phyloP scores from a whole-genome alignment of 139 green algal genomes.

The Asterochloris sp. region DNA sequence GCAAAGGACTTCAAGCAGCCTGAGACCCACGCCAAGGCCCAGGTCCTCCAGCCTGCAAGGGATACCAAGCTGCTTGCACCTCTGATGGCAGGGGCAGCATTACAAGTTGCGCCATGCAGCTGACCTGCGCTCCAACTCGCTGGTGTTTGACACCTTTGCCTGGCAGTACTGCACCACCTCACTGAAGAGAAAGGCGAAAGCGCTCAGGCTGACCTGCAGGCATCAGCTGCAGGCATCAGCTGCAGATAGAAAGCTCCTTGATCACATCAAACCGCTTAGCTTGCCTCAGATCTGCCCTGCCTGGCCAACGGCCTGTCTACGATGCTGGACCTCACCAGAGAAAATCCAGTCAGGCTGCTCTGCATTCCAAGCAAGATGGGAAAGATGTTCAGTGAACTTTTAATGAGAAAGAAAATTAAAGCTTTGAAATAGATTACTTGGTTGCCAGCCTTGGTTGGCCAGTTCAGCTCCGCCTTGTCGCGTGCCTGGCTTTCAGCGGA shows the following conservation, averaged over 20 bases:
- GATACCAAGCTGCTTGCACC: not conserved
- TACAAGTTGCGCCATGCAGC: not conserved
- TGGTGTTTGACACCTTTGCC: constrained; percentile 75
- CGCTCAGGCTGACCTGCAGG: constrained; percentile 73
- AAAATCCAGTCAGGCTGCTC: no score
- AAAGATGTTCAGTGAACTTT: no score
- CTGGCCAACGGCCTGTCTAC: constrained; percentile 1
- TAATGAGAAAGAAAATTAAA: no score
- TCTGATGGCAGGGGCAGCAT: not conserved
- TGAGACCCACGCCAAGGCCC: constrained; percentile 78
- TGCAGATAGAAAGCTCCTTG: no score
- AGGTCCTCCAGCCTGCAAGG: constrained; percentile 73
- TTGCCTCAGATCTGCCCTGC: constrained; percentile 9
- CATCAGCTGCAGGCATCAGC: no score
- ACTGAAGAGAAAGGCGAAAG: constrained; percentile 93
- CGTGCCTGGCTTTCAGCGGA: no score
- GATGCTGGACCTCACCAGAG: no score
- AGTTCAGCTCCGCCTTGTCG: no score
- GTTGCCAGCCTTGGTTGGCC: no score
- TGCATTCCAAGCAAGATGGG: no score
- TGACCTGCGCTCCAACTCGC: constrained; percentile 88
- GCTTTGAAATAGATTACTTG: no score
- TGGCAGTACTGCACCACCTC: constrained; percentile 96
- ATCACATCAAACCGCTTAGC: not conserved
- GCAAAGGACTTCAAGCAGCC: constrained; percentile 84